These are phyloP conservation scores for Solanum tacnaense DNA, from an alignment of 257 asterid species.

Conservation along the genomic window DNA sequence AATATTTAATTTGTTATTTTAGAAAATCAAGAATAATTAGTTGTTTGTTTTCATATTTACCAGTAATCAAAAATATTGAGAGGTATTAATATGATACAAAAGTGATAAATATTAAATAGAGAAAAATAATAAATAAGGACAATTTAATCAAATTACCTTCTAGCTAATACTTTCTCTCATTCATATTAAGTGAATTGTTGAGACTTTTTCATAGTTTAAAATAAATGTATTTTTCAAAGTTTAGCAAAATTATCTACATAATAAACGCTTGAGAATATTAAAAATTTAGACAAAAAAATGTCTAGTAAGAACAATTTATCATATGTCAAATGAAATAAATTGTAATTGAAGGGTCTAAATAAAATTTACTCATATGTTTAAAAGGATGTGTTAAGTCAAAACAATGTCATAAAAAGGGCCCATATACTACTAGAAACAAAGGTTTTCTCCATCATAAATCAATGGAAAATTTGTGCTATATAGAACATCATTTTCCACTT, in stretches of 20 bases:
- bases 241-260: too few relatives aligned
- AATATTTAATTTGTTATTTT: too few relatives aligned
- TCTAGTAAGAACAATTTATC: background rate
- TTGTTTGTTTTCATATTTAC: background rate
- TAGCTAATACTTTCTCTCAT: too few relatives aligned
- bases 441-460: too few relatives aligned
- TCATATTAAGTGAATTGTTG: background rate
- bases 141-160: background rate
- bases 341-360: background rate
- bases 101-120: too few relatives aligned
- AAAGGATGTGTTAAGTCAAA: background rate
- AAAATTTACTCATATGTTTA: background rate
- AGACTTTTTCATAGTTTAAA: too few relatives aligned
- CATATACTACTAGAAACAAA: too few relatives aligned
- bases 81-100: background rate
- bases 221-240: too few relatives aligned
- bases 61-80: background rate
- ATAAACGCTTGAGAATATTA: background rate
- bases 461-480: too few relatives aligned
- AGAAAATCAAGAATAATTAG: too few relatives aligned
- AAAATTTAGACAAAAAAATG: background rate
- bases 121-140: background rate
- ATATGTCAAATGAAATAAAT: background rate
- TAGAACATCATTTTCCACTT: too few relatives aligned
- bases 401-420: background rate